Conservation (phyloP, 2,329 filamentous ascomycete genomes). For the Scorias spongiosa region DNA sequence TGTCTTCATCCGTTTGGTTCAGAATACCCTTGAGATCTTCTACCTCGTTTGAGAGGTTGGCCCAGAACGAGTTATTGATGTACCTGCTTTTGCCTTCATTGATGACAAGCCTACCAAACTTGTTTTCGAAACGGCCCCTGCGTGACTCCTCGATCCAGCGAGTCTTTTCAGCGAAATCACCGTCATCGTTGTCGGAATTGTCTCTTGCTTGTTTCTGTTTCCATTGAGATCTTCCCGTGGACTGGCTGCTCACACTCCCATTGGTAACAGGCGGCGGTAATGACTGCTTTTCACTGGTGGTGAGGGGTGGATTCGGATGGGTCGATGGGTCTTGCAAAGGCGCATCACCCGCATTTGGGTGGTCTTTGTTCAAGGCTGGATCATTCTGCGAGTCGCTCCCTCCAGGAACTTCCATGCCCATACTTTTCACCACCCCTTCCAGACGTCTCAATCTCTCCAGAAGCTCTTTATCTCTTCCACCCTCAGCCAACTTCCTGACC, state of each 20-base stretch:
- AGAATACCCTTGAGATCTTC: constrained; percentile 48
- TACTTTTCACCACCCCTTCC: constrained; percentile 55
- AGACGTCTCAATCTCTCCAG: constrained; percentile 57
- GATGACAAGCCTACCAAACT: constrained; percentile 54
- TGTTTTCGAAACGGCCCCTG: constrained; percentile 20
- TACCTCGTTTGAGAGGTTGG: constrained; percentile 58
- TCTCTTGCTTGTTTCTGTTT: not conserved
- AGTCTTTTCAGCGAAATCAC: constrained; percentile 5
- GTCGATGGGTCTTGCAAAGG: not conserved
- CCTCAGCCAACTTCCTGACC: constrained; percentile 49
- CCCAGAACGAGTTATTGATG: constrained; percentile 64
- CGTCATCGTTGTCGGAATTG: constrained; percentile 1
- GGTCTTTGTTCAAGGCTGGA: constrained; percentile 20
- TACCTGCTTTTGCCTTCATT: constrained; percentile 58
- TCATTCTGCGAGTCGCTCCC: not conserved
- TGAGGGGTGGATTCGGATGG: not conserved
- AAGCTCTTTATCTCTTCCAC: constrained; percentile 41
- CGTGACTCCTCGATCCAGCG: constrained; percentile 13
- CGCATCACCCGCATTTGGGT: not conserved
- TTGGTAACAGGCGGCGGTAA: not conserved
- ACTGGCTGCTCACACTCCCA: not conserved
- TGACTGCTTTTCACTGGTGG: not conserved
- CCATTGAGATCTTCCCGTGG: not conserved
- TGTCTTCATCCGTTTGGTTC: constrained; percentile 45
- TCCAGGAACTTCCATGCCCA: constrained; percentile 31